Conservation (phyloP, 345 rosid genomes). For the Salix koriyanagi region DNA sequence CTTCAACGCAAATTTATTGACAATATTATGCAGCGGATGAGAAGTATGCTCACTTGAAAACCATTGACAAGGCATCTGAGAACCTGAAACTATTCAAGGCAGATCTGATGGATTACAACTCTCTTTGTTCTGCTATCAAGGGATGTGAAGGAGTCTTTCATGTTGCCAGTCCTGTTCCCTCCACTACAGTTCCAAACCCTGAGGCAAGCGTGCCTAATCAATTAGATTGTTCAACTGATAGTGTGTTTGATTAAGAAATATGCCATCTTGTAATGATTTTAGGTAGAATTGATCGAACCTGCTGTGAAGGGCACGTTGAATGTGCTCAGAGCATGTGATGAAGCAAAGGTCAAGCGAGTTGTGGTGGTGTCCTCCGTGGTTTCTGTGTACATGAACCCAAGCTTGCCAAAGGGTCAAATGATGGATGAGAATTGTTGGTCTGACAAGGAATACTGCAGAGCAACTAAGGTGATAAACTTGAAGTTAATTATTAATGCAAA, state of each 20-base stretch:
- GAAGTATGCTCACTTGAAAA: constrained; percentile 50
- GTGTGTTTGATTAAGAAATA: not conserved
- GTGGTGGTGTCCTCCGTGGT: constrained; percentile 57
- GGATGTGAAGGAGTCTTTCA: constrained; percentile 71
- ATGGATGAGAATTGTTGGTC: constrained; percentile 68
- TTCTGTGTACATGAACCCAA: constrained; percentile 51
- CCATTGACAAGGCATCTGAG: constrained; percentile 47
- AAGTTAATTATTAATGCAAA: not conserved
- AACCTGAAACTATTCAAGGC: constrained; percentile 65
- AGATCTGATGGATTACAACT: constrained; percentile 47
- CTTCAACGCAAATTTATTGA: not conserved
- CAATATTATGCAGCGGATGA: constrained; percentile 29
- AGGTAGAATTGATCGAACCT: constrained; percentile 60
- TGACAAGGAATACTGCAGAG: constrained; percentile 45
- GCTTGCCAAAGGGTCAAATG: constrained; percentile 44
- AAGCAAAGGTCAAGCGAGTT: constrained; percentile 54
- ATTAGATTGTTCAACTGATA: no score
- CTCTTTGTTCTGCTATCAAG: constrained; percentile 40
- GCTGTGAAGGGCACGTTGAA: constrained; percentile 65
- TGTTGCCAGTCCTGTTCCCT: constrained; percentile 63
- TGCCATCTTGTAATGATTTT: not conserved
- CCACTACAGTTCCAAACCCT: constrained; percentile 34
- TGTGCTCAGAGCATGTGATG: constrained; percentile 60
- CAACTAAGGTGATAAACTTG: constrained; percentile 35
- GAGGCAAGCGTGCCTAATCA: constrained; percentile 14